phyloP scores from a whole-genome alignment of 192 early-diverging fungal genomes.

The Helicostylum pulchrum region DNA sequence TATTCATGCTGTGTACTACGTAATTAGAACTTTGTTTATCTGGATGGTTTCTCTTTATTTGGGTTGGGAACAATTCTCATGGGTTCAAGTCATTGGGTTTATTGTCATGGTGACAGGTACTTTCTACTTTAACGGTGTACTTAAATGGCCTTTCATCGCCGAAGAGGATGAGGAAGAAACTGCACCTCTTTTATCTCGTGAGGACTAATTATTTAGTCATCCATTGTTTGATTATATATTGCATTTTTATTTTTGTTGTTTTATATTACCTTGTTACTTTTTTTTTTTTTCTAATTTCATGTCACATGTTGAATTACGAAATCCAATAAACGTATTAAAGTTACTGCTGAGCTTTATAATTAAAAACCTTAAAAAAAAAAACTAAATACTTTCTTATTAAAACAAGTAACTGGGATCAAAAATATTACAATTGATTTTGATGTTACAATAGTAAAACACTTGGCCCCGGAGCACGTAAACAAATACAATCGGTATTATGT shows the following conservation, averaged over 20 bases:
- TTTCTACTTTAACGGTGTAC: constrained; percentile 86
- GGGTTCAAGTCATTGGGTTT: constrained; percentile 90
- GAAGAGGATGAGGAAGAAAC: constrained; percentile 5
- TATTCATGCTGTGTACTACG: not conserved
- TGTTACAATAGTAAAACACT: too few species aligned
- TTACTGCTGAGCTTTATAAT: too few species aligned
- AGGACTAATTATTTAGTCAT: constrained; percentile 1
- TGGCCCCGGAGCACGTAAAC: too few species aligned
- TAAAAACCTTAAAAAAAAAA: too few species aligned
- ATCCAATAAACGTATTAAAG: too few species aligned
- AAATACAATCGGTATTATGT: too few species aligned
- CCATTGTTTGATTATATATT: not conserved
- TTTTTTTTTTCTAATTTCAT: not conserved
- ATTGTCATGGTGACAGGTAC: constrained; percentile 74
- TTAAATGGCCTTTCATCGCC: constrained; percentile 36
- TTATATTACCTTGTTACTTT: not conserved
- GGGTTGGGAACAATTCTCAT: constrained; percentile 92
- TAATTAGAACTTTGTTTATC: constrained; percentile 87
- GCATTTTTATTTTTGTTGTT: not conserved
- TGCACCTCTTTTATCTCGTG: constrained; percentile 13
- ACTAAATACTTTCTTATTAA: too few species aligned
- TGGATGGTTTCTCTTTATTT: constrained; percentile 89
- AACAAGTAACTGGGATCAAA: too few species aligned
- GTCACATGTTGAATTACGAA: not conserved
- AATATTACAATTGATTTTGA: too few species aligned